Base-by-base conservation (phyloP, 2,329 filamentous ascomycete genomes). In the Pseudocercospora macadamiae region DNA sequence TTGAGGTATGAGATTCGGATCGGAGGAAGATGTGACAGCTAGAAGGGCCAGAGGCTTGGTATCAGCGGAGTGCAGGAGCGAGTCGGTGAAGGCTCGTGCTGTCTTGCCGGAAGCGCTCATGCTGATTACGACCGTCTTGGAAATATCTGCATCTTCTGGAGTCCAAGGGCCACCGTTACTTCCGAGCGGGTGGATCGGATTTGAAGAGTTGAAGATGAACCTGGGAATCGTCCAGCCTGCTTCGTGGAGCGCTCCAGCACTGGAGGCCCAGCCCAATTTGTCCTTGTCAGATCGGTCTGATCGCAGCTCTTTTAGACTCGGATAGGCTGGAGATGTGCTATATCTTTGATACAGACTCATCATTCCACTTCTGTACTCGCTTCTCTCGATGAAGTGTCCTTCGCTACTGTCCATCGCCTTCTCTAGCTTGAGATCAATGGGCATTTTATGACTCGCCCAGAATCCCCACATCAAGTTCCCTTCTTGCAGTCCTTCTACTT, bases 291-390 rank as follows among this genome's bases (percentile, higher is more conserved):
- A n/a, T 18, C 19, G 36, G 2, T 37, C n/a, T 18, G 5, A 18
- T 14, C 19, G n/a, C 36, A 37, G 10, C 19, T 37, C 36, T 37
- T 18, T 3, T 16, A 37, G n/a, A 7, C 5, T 18, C 14, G 36
- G 36, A 37, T 37, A 37, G n/a, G 5, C 10, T 2, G 36, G 10
- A 7, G 36, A 37, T 16, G 36, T 37, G 36, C 58, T 44, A 60
- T 79, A 81, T 12, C 73, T 73, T 66, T 82, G 82, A 65, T 82
- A 82, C 2, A 82, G 57, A 1, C 71, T 69, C 75, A 77, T 76
- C 32, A 79, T 57, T 9, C 68, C 55, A 32, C 70, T 62, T 0
- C 79, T 67, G 62, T 78, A 71, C 3, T 64, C 65, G 59, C 71
- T 77, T 4, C 68, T 70, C 39, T 79, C 77, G n/a, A 70, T 57